Conservation (phyloP, 2,329 filamentous ascomycete species). For the Hymenoscyphus infarciens region DNA sequence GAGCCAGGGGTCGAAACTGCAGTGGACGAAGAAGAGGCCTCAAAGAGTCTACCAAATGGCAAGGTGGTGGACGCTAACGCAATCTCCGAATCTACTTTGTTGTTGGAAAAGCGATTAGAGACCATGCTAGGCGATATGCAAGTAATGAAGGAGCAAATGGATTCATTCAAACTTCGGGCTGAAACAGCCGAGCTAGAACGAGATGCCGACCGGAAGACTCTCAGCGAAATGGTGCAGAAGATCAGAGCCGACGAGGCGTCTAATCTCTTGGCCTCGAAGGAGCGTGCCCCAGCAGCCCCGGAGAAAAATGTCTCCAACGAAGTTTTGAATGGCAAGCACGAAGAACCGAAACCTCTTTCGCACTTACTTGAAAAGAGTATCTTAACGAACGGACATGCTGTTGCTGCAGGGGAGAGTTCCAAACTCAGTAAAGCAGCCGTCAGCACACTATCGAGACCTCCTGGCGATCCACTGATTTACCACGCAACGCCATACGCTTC, state of each 20-base stretch:
- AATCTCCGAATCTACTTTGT: constrained; percentile 68
- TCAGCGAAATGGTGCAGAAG: constrained; percentile 84
- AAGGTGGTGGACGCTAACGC: constrained; percentile 69
- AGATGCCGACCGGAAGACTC: constrained; percentile 64
- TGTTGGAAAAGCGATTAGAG: constrained; percentile 30
- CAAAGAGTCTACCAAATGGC: constrained; percentile 6
- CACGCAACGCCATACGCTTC: constrained; percentile 72
- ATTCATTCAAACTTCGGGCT: constrained; percentile 71
- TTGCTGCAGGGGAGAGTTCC: constrained; percentile 17
- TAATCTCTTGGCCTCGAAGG: constrained; percentile 25
- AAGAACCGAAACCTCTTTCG: constrained; percentile 10
- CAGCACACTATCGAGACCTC: constrained; percentile 38
- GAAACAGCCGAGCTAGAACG: constrained; percentile 78
- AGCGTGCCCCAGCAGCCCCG: constrained; percentile 21
- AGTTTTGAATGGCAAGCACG: constrained; percentile 15
- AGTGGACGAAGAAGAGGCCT: constrained; percentile 12
- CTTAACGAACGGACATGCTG: constrained; percentile 22
- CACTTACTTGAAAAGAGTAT: constrained; percentile 20
- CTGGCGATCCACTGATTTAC: constrained; percentile 45
- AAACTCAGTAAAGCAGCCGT: constrained; percentile 28
- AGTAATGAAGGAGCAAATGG: constrained; percentile 37
- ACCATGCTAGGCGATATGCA: constrained; percentile 32
- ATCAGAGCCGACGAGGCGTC: constrained; percentile 68
- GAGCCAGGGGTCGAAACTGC: constrained; percentile 42
- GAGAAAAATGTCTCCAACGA: not conserved